Conservation (phyloP, 139 green algal species). For the Haematococcus lacustris region DNA sequence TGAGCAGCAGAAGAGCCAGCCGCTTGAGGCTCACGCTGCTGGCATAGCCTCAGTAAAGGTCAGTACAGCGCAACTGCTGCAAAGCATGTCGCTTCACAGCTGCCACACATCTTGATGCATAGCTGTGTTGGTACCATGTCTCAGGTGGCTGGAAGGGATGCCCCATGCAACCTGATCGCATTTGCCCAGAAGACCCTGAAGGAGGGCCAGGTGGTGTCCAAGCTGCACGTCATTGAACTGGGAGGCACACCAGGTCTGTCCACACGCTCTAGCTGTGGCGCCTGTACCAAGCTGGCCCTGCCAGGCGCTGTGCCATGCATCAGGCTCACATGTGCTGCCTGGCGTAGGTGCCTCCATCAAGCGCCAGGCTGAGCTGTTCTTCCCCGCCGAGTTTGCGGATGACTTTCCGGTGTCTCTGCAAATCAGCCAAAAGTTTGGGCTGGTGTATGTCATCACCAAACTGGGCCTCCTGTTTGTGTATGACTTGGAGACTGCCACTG, state of each 20-base stretch:
- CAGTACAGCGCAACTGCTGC: background rate
- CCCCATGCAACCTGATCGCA: conserved; percentile 75
- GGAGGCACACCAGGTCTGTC: conserved; percentile 58
- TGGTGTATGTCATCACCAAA: conserved; percentile 94
- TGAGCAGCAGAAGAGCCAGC: conserved; percentile 91
- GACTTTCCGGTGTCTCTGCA: conserved; percentile 97
- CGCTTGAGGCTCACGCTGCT: conserved; percentile 93
- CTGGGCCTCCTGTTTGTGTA: conserved; percentile 98
- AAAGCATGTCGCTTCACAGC: conserved; percentile 1
- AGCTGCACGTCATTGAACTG: conserved; percentile 98
- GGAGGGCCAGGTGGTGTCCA: conserved; percentile 79
- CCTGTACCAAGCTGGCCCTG: background rate
- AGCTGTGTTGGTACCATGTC: background rate
- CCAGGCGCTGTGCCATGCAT: background rate
- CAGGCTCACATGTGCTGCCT: background rate
- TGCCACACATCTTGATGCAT: background rate
- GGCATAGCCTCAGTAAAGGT: conserved; percentile 85
- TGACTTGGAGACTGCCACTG: conserved; percentile 92
- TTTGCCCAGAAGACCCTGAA: conserved; percentile 95
- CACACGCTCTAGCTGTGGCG: background rate
- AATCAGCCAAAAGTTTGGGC: conserved; percentile 34
- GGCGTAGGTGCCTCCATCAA: conserved; percentile 32
- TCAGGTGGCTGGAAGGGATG: conserved; percentile 56
- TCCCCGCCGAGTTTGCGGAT: conserved; percentile 96
- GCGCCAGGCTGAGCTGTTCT: conserved; percentile 93